A percentile compares a stretch with the other conserved stretches of the same genome.
Conservation (phyloP, 2,329 filamentous ascomycete species). For the Lasiodiplodia citricola region DNA sequence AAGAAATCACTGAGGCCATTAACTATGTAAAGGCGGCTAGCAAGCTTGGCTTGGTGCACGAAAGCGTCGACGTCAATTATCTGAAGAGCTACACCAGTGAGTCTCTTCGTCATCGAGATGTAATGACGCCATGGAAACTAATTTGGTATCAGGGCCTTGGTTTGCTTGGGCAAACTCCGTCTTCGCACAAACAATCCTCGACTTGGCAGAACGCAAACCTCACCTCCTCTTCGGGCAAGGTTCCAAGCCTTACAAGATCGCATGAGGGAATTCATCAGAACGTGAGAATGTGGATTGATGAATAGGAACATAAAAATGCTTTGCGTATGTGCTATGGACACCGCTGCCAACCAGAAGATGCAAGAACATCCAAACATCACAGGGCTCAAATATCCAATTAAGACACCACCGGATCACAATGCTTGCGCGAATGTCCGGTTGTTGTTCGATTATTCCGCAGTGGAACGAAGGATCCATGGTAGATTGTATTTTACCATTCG, state of each 20-base stretch:
- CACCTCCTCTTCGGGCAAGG: conserved; percentile 79
- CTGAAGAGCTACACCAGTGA: conserved; percentile 73
- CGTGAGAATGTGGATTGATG: background rate
- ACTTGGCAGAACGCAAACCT: conserved; percentile 87
- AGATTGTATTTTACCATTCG: background rate
- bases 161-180: conserved; percentile 99
- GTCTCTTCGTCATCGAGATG: conserved; percentile 35
- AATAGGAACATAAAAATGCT: background rate
- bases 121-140: background rate
- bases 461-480: background rate
- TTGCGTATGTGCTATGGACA: background rate
- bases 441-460: background rate
- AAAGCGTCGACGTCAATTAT: conserved; percentile 84
- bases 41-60: conserved; percentile 82
- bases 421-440: background rate
- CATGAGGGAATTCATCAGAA: conserved; percentile 23
- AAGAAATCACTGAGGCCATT: conserved; percentile 78
- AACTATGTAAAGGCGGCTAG: conserved; percentile 76
- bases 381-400: background rate
- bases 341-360: background rate
- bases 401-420: background rate
- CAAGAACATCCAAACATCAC: background rate
- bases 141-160: conserved; percentile 68
- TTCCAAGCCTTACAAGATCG: conserved; percentile 61
- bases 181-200: conserved; percentile 89